These are phyloP conservation scores for Wallemia mellicola DNA, from an alignment of 1,284 basidiomycete species.

Conservation along the genomic window DNA sequence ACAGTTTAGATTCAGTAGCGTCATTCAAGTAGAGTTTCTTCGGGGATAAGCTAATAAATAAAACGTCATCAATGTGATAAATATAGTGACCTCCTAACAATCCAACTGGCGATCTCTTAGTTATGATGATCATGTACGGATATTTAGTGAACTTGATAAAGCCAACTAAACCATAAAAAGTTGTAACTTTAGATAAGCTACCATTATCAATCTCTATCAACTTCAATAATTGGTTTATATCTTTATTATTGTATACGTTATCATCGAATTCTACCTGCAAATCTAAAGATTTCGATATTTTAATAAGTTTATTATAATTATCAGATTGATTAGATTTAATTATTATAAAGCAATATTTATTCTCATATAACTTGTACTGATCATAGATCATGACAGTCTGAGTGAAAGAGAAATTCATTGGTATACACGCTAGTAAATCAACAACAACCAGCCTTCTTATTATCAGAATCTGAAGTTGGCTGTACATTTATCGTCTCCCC, in stretches of 20 bases:
- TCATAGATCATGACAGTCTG: not conserved
- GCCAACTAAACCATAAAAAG: not conserved
- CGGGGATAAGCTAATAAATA: conserved; percentile 23
- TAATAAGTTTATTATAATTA: conserved; percentile 58
- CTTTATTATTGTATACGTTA: not conserved
- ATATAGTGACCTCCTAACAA: conserved; percentile 87
- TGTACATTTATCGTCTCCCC: conserved; percentile 48
- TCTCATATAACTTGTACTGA: conserved; percentile 80
- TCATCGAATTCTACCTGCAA: not conserved
- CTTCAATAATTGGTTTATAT: not conserved
- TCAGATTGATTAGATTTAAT: conserved; percentile 60
- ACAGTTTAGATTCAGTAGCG: conserved; percentile 19
- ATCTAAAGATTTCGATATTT: conserved; percentile 22
- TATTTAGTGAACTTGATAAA: not conserved
- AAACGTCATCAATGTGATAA: conserved; percentile 83
- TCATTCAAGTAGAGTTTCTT: conserved; percentile 4
- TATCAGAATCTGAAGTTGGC: conserved; percentile 13
- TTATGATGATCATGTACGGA: conserved; percentile 28
- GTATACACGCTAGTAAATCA: not conserved
- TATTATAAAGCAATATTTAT: conserved; percentile 55
- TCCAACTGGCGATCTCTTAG: conserved; percentile 69
- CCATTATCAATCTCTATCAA: conserved; percentile 44
- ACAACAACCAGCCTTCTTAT: not conserved
- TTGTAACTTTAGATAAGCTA: conserved; percentile 56
- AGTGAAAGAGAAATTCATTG: not conserved